phyloP scores from a whole-genome alignment of 331 rosid species.

The Arachis monticola region DNA sequence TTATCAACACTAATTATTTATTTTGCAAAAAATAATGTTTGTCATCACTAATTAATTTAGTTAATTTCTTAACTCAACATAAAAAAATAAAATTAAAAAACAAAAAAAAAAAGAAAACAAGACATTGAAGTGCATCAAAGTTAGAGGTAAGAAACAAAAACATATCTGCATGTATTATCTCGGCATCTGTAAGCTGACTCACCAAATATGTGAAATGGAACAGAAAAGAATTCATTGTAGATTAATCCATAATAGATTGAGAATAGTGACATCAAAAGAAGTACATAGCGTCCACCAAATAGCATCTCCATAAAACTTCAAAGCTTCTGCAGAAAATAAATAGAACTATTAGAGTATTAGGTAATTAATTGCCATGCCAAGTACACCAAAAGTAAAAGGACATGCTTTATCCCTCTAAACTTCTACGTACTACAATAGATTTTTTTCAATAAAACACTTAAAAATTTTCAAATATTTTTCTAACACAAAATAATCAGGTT shows the following conservation, averaged over 20 bases:
- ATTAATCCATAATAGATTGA: constrained; percentile 97
- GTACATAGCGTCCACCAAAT: constrained; percentile 96
- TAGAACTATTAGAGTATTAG: constrained; percentile 12
- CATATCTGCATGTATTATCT: constrained; percentile 75
- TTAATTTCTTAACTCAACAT: no score
- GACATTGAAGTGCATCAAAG: constrained; percentile 17
- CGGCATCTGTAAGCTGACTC: constrained; percentile 91
- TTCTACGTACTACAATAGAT: constrained; percentile 16
- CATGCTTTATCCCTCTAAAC: constrained; percentile 13
- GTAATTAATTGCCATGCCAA: constrained; percentile 25
- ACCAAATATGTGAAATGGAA: constrained; percentile 94
- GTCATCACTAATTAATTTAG: no score
- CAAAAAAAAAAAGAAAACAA: no score
- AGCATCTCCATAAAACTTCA: constrained; percentile 99
- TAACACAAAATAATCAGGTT: not conserved
- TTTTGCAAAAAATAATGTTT: no score
- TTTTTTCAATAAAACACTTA: constrained; percentile 29
- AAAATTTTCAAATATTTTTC: constrained; percentile 18
- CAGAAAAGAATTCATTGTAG: constrained; percentile 98
- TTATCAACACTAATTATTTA: no score
- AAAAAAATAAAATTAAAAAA: no score
- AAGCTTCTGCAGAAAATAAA: constrained; percentile 69
- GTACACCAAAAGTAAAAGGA: constrained; percentile 9
- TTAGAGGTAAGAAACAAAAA: constrained; percentile 32
- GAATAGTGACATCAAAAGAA: constrained; percentile 93